Evolutionary conservation across 768 basidiomycete species (phyloP), one percentile per base, ranked within the genome.

Genomic region (Suillus discolor): DNA sequence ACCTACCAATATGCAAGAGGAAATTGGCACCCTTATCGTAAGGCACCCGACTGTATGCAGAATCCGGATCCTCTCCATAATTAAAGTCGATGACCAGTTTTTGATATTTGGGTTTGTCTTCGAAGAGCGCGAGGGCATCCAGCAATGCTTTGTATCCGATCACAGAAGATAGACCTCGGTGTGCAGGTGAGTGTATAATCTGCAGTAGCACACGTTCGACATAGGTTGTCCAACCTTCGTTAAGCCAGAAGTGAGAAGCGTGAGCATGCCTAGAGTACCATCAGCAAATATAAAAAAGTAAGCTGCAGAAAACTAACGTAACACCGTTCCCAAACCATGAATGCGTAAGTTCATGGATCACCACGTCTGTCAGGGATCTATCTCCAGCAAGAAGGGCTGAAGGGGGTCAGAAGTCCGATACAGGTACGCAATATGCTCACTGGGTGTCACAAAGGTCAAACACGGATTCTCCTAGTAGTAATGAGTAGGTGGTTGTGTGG

Each of bases 141-240:
- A 74, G 61, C 45, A 89, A 73, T 1, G 78, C 77, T 61, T 83
- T 84, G 18, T 74, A 72, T 2, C 85, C 88, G 68, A 83, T 79
- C 62, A 84, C 75, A 73, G 77, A 87, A 51, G 79, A 79, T 69
- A 89, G 83, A 23, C 82, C 84, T 59, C 86, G 79, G 59, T 79
- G 81, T 4, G 80, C 78, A 44, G 82, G 79, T 2, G 83, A 82
- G 70, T 86, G 81, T 11, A 85, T 76, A 38, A 75, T 71, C 41
- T 78, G 76, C 42, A 80, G 79, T 65, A 87, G 74, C 20, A 87
- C 71, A n/a, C 86, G 79, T 73, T 89, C 88, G 28, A 83, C 79
- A 72, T 88, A 89, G 8, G 85, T 87, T 42, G 87, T 88, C 81
- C 83, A 87, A 41, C 85, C 81, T 75, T 86, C 82, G 71, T 84